Base-by-base conservation (phyloP, 2,329 filamentous ascomycete genomes). In the Epichloe scottii region DNA sequence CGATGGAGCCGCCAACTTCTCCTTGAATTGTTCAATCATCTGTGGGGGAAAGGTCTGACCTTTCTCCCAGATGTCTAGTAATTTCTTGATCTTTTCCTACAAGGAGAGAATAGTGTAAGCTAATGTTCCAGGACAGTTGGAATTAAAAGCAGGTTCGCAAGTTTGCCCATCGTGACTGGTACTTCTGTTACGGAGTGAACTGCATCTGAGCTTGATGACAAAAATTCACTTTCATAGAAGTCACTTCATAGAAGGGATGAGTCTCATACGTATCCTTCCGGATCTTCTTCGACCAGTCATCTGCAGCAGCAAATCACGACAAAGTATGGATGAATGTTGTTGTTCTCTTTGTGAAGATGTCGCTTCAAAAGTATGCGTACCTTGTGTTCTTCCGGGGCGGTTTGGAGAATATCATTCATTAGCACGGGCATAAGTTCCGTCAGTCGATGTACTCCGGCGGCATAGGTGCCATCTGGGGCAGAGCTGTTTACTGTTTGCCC, bases 1-100 rank as follows among this genome's bases (percentile, higher is more conserved):
- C 58, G 73, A 64, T 47, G 78, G 72, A 54, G 80, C 75, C 56
- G 76, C 84, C 61, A 95, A 68, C 68, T 87, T 90, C 64, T 87
- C 78, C 70, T 89, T 91, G 76, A 95, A 95, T 38, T 80, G 81
- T 55, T 76, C 75, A 60, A 98, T 79, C 81, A 95, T 84, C 50
- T 82, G 69, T 41, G 77, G 66, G 26, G 93, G 89, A 68, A 98
- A 97, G 21, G 90, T 97, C 65, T 86, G 84, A 57, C 88, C 89
- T 63, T 93, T 93, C 66, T 96, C 90, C 93, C 93, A 98, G 59
- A 98, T 98, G 66, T 95, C 90, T 71, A 97, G 75, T 60, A 98
- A 79, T 68, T 97, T 97, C 59, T 70, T 71, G 69, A 97, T 91
- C 74, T 96, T 97, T 67, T 95, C 89, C 87, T 93, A 85, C 74